Base-by-base conservation (phyloP, 306 rosid species). In the Vigna angularis region DNA sequence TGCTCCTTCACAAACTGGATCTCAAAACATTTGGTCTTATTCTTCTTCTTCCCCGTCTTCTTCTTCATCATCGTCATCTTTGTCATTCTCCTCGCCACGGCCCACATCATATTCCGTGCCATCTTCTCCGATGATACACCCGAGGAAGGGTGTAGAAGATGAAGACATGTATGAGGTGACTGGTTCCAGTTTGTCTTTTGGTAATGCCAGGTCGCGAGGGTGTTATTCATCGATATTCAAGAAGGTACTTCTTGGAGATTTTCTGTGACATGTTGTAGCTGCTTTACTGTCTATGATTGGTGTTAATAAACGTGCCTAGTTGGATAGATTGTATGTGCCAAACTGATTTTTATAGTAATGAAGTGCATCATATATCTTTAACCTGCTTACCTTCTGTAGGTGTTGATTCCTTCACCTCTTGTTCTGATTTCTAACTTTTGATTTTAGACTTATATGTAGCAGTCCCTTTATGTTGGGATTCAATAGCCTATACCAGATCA, bases 241-340 rank as follows among this genome's bases (percentile, higher is more conserved):
- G 90, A 90, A 90, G 90, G 82, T 82, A 48, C 48, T 90, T 53
- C 64, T 83, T 42, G 78, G 88, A 72, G 82, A 82, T 72, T 69
- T 67, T 64, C 51, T 75, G 79, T 88, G 70, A 84, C 73, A 5
- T 30, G 20, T 28, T 18, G 42, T 44, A 61, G 62, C 4, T 65
- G 2, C 0, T 59, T 20, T 44, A 13, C 32, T 14, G 32, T 62
- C 20, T 24, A 5, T 18, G 74, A 28, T 52, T 45, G 34, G 67
- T 65, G 70, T 57, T 49, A 57, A 45, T 55, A 73, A 72, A 76
- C 2, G 38, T 8, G 56, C 52, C 11, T 64, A 78, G 61, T 16
- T 73, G 72, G 68, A 49, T 74, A 79, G 40, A 57, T 77, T 77
- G 79, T 45, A 83, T 48, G 67, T 77, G 72, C 69, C 71, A 66